These are phyloP conservation scores for Globisporangium heterothallicum DNA, from an alignment of 352 stramenopile species.

Conservation along the genomic window DNA sequence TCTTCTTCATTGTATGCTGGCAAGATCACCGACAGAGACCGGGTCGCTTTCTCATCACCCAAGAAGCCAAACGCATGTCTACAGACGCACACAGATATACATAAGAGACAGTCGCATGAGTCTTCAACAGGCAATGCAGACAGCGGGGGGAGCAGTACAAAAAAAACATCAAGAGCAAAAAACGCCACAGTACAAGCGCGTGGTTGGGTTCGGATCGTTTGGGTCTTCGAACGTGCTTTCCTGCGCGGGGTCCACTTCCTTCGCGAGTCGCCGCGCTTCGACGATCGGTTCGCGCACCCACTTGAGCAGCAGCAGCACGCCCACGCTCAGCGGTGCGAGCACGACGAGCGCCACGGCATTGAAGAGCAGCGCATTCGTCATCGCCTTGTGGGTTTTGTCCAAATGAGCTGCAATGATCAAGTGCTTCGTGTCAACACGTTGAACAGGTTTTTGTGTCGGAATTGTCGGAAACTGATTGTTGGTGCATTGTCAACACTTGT, in stretches of 20 bases:
- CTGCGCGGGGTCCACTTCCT: slow-evolving; percentile 41
- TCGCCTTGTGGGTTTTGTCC: background rate
- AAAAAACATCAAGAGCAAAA: no score
- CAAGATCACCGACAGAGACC: slow-evolving; percentile 88
- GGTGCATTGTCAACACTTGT: no score
- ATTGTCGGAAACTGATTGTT: no score
- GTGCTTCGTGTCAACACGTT: no score
- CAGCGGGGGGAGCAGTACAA: no score
- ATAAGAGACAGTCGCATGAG: background rate
- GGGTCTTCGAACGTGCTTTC: slow-evolving; percentile 61
- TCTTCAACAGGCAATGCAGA: background rate
- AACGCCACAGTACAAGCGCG: slow-evolving; percentile 26
- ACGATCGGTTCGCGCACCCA: slow-evolving; percentile 58
- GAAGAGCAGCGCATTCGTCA: slow-evolving; percentile 15
- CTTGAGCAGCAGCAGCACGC: slow-evolving; percentile 31
- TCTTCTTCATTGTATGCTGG: slow-evolving; percentile 94
- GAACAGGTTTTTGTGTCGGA: no score
- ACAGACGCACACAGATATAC: slow-evolving; percentile 1
- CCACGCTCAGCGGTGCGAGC: slow-evolving; percentile 15
- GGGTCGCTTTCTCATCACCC: slow-evolving; percentile 38
- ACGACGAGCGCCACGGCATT: slow-evolving; percentile 20
- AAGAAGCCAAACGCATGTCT: slow-evolving; percentile 59
- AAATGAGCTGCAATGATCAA: no score
- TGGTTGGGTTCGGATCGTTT: slow-evolving; percentile 19
- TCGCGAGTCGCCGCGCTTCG: slow-evolving; percentile 44